These are phyloP conservation scores for Arthrobotrys sinensis DNA, from an alignment of 2,329 filamentous ascomycete genomes.

Conservation along the genomic window DNA sequence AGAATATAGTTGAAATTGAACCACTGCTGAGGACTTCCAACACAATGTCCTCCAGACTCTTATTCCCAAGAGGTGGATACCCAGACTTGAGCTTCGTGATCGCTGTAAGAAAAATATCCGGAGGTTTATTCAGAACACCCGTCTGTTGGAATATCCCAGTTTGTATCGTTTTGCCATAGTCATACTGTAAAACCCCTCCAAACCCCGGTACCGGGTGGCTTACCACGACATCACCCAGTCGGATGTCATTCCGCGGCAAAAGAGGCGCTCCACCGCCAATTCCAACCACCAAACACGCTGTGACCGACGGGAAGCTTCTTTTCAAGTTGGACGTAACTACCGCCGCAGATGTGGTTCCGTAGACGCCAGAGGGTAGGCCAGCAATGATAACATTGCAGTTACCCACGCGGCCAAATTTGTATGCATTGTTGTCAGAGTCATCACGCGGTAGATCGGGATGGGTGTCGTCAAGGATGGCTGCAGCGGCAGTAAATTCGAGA, in stretches of 20 bases:
- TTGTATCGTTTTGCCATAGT: constrained; percentile 22
- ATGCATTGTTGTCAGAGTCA: constrained; percentile 23
- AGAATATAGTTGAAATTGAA: not conserved
- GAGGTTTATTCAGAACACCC: constrained; percentile 21
- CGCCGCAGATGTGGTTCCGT: constrained; percentile 10
- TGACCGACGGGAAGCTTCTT: constrained; percentile 13
- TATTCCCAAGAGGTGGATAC: not conserved
- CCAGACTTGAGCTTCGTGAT: constrained; percentile 17
- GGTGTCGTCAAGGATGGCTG: constrained; percentile 46
- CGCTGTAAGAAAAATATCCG: constrained; percentile 30
- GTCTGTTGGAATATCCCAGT: constrained; percentile 8
- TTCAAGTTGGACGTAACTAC: not conserved
- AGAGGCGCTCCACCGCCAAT: constrained; percentile 34
- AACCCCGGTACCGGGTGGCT: constrained; percentile 14
- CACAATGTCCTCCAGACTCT: not conserved
- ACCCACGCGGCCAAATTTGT: constrained; percentile 25
- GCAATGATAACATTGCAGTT: constrained; percentile 31
- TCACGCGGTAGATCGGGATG: constrained; percentile 25
- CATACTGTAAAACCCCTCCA: constrained; percentile 33
- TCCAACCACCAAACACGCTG: constrained; percentile 30
- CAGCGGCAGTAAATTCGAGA: constrained; percentile 60
- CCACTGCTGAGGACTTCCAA: not conserved
- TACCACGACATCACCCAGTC: constrained; percentile 35
- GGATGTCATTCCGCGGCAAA: constrained; percentile 11
- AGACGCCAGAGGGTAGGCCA: constrained; percentile 18